Conservation (phyloP, 1,284 basidiomycete genomes). For the Fomitopsis pinicola region DNA sequence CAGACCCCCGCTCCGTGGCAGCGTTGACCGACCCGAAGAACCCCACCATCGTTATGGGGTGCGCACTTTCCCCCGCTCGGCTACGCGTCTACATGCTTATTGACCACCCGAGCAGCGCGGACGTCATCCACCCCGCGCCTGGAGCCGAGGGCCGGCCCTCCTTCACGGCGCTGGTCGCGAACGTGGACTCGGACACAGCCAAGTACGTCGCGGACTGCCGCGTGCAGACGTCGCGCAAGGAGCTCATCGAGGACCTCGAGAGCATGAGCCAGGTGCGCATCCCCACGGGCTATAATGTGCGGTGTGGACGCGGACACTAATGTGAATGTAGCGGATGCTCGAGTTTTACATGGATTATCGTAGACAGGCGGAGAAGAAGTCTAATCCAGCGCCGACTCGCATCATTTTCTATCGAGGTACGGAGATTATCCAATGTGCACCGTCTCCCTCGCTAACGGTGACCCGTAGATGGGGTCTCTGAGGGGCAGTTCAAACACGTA, state of each 20-base stretch:
- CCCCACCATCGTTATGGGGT: slow-evolving; percentile 75
- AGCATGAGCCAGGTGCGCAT: slow-evolving; percentile 49
- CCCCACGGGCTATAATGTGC: not conserved
- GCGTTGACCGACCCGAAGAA: slow-evolving; percentile 62
- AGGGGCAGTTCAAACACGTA: slow-evolving; percentile 74
- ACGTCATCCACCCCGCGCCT: slow-evolving; percentile 76
- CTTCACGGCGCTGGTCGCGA: slow-evolving; percentile 71
- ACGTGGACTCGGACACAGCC: slow-evolving; percentile 63
- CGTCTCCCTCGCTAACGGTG: not conserved
- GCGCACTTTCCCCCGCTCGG: slow-evolving; percentile 5
- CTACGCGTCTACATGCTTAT: not conserved
- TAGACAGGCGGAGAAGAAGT: slow-evolving; percentile 46
- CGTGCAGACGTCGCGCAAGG: slow-evolving; percentile 64
- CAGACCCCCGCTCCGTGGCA: slow-evolving; percentile 55
- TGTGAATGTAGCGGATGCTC: slow-evolving; percentile 41
- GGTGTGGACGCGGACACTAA: not conserved
- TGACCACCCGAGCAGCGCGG: slow-evolving; percentile 46
- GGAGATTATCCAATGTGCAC: slow-evolving; percentile 7
- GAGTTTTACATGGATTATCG: slow-evolving; percentile 54
- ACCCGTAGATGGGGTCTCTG: slow-evolving; percentile 69
- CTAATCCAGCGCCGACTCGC: slow-evolving; percentile 48
- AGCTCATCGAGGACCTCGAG: slow-evolving; percentile 70
- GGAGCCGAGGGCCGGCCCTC: slow-evolving; percentile 70
- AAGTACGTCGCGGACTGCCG: slow-evolving; percentile 50
- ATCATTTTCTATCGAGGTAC: slow-evolving; percentile 73